These are phyloP conservation scores for Rhynchosporium agropyri DNA, from an alignment of 2,329 filamentous ascomycete species.

Conservation along the genomic window DNA sequence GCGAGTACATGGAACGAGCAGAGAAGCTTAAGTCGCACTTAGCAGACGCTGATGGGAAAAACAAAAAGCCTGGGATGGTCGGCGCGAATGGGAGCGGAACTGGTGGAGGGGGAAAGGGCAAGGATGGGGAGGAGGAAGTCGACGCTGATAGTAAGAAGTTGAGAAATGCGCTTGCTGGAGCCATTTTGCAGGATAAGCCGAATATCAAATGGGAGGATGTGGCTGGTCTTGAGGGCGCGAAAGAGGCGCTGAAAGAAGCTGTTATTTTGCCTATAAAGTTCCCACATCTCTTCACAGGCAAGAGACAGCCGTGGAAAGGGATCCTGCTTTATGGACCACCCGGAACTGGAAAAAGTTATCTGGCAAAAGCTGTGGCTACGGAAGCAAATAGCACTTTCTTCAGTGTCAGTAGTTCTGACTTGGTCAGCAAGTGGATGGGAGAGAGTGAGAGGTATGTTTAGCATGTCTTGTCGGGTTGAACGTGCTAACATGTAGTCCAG, in stretches of 20 bases:
- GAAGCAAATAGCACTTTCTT: constrained; percentile 99
- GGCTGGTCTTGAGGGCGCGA: constrained; percentile 88
- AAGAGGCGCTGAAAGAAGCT: constrained; percentile 96
- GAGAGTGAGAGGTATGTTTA: constrained; percentile 84
- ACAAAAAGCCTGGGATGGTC: constrained; percentile 71
- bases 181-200: constrained; percentile 92
- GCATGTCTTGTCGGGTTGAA: neutral
- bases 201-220: constrained; percentile 99
- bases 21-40: constrained; percentile 97
- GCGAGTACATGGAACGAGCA: constrained; percentile 97
- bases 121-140: constrained; percentile 64
- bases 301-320: constrained; percentile 97
- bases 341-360: constrained; percentile 95
- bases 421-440: constrained; percentile 99
- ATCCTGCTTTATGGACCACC: constrained; percentile 95
- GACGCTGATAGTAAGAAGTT: constrained; percentile 97
- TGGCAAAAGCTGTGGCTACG: constrained; percentile 96
- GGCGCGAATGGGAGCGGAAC: constrained; percentile 71
- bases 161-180: constrained; percentile 84
- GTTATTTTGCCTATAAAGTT: constrained; percentile 98
- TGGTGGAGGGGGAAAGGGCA: constrained; percentile 63
- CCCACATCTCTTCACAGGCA: constrained; percentile 92
- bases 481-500: constrained; percentile 24
- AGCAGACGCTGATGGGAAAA: constrained; percentile 69
- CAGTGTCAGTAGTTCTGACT: constrained; percentile 93